phyloP scores from a whole-genome alignment of 371 early-diverging fungal genomes.

The Entomophthora muscae region DNA sequence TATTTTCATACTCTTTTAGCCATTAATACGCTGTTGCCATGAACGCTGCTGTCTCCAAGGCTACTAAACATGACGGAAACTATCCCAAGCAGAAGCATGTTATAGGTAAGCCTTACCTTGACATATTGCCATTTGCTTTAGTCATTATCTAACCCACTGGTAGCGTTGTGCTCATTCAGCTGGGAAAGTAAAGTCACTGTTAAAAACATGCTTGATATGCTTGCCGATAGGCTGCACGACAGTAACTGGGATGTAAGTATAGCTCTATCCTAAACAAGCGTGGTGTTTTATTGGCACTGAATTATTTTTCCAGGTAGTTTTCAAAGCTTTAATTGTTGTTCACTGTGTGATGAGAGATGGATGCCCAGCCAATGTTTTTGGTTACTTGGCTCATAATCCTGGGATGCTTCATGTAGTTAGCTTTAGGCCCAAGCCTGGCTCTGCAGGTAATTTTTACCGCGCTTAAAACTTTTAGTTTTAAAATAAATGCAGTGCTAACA shows the following conservation, averaged over 20 bases:
- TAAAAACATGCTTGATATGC: constrained; percentile 2
- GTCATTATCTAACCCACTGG: neutral
- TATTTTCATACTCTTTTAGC: too few species aligned
- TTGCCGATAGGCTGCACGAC: constrained; percentile 6
- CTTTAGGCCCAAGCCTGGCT: neutral
- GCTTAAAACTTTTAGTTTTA: too few species aligned
- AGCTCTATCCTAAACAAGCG: neutral
- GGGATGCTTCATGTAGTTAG: neutral
- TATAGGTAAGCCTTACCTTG: constrained; percentile 1
- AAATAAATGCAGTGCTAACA: too few species aligned
- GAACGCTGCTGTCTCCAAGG: neutral
- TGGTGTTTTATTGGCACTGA: neutral
- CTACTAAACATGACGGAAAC: constrained; percentile 4
- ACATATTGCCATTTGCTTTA: too few species aligned
- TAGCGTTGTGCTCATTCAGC: constrained; percentile 3
- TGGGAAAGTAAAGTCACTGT: constrained; percentile 7
- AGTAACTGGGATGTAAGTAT: neutral
- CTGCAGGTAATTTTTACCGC: constrained; percentile 1
- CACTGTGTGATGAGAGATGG: constrained; percentile 7
- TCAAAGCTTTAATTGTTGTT: constrained; percentile 1
- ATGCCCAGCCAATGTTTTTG: neutral
- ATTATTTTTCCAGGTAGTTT: constrained; percentile 3
- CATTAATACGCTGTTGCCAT: too few species aligned
- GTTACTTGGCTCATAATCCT: neutral
- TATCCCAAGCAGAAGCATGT: constrained; percentile 2